Conservation (phyloP, 139 green algal genomes). For the Bryopsis sp. region DNA sequence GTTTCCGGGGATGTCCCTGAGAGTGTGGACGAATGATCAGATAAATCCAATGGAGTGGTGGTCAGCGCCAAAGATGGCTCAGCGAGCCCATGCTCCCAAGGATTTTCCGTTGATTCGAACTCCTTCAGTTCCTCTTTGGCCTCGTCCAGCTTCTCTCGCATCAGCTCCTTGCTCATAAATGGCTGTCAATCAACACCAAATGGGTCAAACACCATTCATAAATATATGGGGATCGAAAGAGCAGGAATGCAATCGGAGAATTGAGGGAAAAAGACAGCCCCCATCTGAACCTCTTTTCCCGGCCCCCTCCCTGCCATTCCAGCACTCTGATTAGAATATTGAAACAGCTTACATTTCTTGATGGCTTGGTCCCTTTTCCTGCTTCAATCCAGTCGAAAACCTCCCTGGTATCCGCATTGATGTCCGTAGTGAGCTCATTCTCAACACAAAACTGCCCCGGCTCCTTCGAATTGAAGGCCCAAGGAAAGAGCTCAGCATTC, state of each 20-base stretch:
- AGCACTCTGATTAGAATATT: too few species aligned
- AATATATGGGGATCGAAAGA: too few species aligned
- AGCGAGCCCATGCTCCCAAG: background rate
- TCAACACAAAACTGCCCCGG: slow-evolving; percentile 8
- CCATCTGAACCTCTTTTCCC: too few species aligned
- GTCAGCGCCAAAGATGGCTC: background rate
- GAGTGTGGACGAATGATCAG: background rate
- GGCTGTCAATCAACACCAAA: background rate
- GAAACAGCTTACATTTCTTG: too few species aligned
- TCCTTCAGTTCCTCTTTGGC: slow-evolving; percentile 5
- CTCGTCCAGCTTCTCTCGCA: background rate
- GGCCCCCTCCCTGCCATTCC: too few species aligned
- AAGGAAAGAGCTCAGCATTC: slow-evolving; percentile 9
- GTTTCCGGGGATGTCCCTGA: background rate
- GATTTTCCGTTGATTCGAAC: background rate
- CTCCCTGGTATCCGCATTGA: background rate
- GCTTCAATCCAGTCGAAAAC: background rate
- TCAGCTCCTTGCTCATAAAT: background rate
- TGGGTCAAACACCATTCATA: too few species aligned
- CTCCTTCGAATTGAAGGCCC: slow-evolving; percentile 4
- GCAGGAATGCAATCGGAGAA: too few species aligned
- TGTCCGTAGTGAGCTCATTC: background rate
- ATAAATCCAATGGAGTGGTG: background rate
- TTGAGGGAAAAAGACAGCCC: too few species aligned
- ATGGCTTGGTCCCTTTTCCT: too few species aligned